These are phyloP conservation scores for Trichoderma oligosporum DNA, from an alignment of 2,329 filamentous ascomycete genomes.

Conservation along the genomic window DNA sequence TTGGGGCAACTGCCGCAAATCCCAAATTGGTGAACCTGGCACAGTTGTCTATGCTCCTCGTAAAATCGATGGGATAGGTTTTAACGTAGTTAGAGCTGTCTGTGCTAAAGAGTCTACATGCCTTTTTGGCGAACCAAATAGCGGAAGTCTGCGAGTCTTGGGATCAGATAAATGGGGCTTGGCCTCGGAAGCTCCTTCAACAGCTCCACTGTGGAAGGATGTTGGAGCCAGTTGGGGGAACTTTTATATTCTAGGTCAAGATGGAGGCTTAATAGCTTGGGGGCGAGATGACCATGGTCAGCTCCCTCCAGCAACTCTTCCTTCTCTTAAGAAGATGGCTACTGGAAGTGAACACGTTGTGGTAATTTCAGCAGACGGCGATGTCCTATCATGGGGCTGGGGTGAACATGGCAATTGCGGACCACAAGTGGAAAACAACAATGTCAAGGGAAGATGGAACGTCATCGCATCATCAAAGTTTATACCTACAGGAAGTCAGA, in stretches of 20 bases:
- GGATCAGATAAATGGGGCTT: slow-evolving; percentile 74
- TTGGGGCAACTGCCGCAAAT: slow-evolving; percentile 85
- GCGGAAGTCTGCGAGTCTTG: slow-evolving; percentile 62
- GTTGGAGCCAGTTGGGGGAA: slow-evolving; percentile 80
- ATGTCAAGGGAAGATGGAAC: slow-evolving; percentile 68
- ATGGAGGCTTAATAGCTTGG: slow-evolving; percentile 66
- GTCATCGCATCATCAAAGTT: slow-evolving; percentile 57
- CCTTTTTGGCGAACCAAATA: slow-evolving; percentile 53
- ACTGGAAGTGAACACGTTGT: slow-evolving; percentile 89
- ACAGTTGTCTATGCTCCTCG: slow-evolving; percentile 56
- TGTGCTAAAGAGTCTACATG: slow-evolving; percentile 87
- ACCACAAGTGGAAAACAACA: slow-evolving; percentile 56
- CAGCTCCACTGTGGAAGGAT: slow-evolving; percentile 58
- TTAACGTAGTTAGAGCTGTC: slow-evolving; percentile 62
- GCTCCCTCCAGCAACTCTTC: slow-evolving; percentile 61
- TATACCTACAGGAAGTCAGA: slow-evolving; percentile 48
- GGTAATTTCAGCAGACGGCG: slow-evolving; percentile 60
- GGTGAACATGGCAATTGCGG: slow-evolving; percentile 98
- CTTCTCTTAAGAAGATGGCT: slow-evolving; percentile 60
- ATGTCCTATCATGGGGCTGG: slow-evolving; percentile 89
- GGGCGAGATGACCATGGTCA: slow-evolving; percentile 85
- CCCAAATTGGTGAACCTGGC: slow-evolving; percentile 66
- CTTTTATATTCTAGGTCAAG: slow-evolving; percentile 63
- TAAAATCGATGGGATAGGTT: slow-evolving; percentile 55
- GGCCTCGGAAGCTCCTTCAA: slow-evolving; percentile 51